Evolutionary conservation across 345 rosid genomes (phyloP).

Genomic region (Cardamine chenopodiifolia): DNA sequence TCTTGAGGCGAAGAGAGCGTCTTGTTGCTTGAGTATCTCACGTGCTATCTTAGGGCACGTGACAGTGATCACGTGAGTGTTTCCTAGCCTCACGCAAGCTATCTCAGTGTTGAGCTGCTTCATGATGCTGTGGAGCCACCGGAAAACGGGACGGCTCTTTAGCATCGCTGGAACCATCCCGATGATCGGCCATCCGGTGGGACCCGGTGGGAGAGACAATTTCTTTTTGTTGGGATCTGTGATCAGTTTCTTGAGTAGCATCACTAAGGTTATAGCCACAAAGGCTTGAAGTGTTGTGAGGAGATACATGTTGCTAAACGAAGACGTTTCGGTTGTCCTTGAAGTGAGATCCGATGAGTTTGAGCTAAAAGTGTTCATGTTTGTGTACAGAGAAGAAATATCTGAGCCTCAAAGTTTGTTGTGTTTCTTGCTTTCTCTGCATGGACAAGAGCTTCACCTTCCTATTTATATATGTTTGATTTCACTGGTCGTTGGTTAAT

Average conservation of each 20-base stretch:
- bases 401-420: neutral
- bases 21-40: constrained; percentile 48
- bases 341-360: constrained; percentile 44
- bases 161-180: constrained; percentile 49
- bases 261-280: constrained; percentile 35
- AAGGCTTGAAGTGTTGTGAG: constrained; percentile 44
- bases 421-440: constrained; percentile 34
- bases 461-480: constrained; percentile 27
- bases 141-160: constrained; percentile 40
- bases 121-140: constrained; percentile 54
- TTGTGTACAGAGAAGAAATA: neutral
- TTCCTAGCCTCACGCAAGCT: constrained; percentile 50
- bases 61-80: constrained; percentile 47
- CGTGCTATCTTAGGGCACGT: constrained; percentile 48
- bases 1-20: constrained; percentile 46
- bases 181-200: constrained; percentile 47
- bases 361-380: constrained; percentile 40
- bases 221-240: constrained; percentile 14
- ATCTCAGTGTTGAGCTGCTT: constrained; percentile 51
- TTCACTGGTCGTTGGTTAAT: no score
- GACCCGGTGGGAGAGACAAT: constrained; percentile 50
- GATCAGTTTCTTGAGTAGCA: constrained; percentile 36
- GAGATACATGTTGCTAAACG: constrained; percentile 39
- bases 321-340: neutral
- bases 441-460: constrained; percentile 36